Evolutionary conservation across 768 basidiomycete species (phyloP).

Genomic region (Suillus bovinus): DNA sequence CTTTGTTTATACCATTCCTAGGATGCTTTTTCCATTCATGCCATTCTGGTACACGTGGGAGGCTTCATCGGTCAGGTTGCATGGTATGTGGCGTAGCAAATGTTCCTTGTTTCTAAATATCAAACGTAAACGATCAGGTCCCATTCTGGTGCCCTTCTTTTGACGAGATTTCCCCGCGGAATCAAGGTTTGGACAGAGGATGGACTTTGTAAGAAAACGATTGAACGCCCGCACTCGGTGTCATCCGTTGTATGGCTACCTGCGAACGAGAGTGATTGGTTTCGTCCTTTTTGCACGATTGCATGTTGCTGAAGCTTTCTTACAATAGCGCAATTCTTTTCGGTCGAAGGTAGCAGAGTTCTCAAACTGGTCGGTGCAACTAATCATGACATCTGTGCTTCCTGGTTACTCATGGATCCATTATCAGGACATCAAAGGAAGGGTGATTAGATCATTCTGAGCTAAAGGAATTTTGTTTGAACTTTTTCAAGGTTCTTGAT

Average conservation of each 20-base stretch:
- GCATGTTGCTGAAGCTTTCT: slow-evolving; percentile 14
- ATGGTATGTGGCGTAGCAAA: slow-evolving; percentile 33
- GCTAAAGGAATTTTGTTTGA: not conserved
- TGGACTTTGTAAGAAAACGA: slow-evolving; percentile 51
- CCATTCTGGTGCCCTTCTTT: slow-evolving; percentile 42
- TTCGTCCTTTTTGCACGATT: slow-evolving; percentile 4
- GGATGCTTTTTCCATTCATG: slow-evolving; percentile 45
- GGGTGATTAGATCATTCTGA: slow-evolving; percentile 21
- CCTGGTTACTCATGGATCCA: slow-evolving; percentile 16
- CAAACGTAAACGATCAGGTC: slow-evolving; percentile 36
- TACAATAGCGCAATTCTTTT: slow-evolving; percentile 42
- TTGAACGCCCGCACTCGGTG: slow-evolving; percentile 45
- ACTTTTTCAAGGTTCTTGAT: slow-evolving; percentile 34
- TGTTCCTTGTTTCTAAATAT: slow-evolving; percentile 5
- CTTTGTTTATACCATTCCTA: slow-evolving; percentile 25
- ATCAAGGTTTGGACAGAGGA: slow-evolving; percentile 60
- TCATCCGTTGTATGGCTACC: slow-evolving; percentile 56
- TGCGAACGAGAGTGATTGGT: slow-evolving; percentile 41
- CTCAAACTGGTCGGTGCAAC: slow-evolving; percentile 41
- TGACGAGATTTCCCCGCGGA: slow-evolving; percentile 48
- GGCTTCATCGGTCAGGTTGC: slow-evolving; percentile 58
- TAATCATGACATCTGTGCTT: slow-evolving; percentile 12
- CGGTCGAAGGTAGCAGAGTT: slow-evolving; percentile 49
- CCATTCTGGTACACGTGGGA: slow-evolving; percentile 49
- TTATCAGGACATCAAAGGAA: slow-evolving; percentile 45